Evolutionary conservation across 192 early-diverging fungal species (phyloP), one percentile per base, ranked within the genome.

Genomic region (Diversispora epigaea): DNA sequence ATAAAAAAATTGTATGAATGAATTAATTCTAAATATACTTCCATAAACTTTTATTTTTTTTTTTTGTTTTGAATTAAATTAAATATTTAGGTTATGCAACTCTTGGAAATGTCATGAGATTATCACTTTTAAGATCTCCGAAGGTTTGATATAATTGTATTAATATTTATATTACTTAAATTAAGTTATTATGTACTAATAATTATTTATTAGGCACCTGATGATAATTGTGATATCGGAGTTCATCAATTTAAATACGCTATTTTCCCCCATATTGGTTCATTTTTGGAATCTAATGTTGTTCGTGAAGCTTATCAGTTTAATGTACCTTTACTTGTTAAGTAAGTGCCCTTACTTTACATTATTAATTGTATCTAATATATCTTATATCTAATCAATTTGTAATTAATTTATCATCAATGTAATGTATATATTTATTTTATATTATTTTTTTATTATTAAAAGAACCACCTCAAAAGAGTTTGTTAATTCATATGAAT

Each of bases 291-390:
- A 77, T 90, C 90, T 6, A 81, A 92, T 63, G 94, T 98, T 3
- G 95, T 98, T 12, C 87, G 88, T 60, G 90, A 91, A 77, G 95
- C 92, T 0, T 96, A 94, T 72, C 88, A 94, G 77, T 97, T 95
- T 81, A 99, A 99, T 79, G 86, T 92, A 19, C 94, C 93, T 8
- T 80, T 93, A 41, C 76, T 90, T 41, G 14, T 86, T 46, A 81
- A 79, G 86, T 86, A 78, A 50, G 68, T 55, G 1, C 15, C 3
- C 9, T n/a, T 21, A 61, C 15, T 56, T 19, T 49, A n/a, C 11
- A 6, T 14, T 41, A 15, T n/a, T n/a, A n/a, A n/a, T n/a, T n/a
- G n/a, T n/a, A n/a, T n/a, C n/a, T 9, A 21, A 21, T 71, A 56
- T 52, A 70, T 40, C 40, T 43, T 52, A 3, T 52, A 52, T 54